Base-by-base conservation (phyloP, 805 yeast species). In the Candida dajiaensis region DNA sequence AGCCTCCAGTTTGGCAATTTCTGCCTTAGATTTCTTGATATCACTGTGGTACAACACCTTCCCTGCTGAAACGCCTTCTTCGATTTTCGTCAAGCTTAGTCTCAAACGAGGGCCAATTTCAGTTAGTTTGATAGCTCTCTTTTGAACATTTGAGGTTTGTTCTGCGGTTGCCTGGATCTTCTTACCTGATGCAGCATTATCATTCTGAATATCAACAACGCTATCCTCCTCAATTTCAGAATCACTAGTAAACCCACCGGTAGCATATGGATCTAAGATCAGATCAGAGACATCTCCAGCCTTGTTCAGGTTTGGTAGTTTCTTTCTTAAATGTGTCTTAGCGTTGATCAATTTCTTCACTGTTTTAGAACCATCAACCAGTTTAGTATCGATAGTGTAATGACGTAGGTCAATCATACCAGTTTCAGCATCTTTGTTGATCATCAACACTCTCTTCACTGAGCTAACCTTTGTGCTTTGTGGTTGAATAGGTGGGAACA, bases 401-500 rank as follows among this genome's bases (percentile, higher is more conserved):
- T 94, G 99, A 59, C 99, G 80, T 52, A 92, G 63, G 51, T 89
- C 95, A 45, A 94, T 83, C 31, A 73, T 74, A 7, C 85, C 90
- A 2, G 88, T 78, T 48, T 77, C 81, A 26, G 75, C 71, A 59
- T 82, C 85, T 59, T 82, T 85, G 63, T 85, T 83, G 46, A 94
- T 69, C 78, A 94, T 76, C 57, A 94, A 70, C 19, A 94, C 98
- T 59, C 99, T 76, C 58, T 81, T 84, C 45, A 94, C 89, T 1
- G 85, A 71, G 40, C 72, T 70, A 29, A 94, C 83, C 53, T 81
- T 81, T 18, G 95, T 85, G 47, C 72, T 68, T 53, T 88, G 88
- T 3, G 97, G 97, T 49, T 89, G 84, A 54, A 94, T 83, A 19
- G 99, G 88, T 7, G 99, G 99, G 65, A 92, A 88, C 80, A 94